Evolutionary conservation across 2,329 filamentous ascomycete genomes (phyloP).

Genomic region (Exophiala sp.): DNA sequence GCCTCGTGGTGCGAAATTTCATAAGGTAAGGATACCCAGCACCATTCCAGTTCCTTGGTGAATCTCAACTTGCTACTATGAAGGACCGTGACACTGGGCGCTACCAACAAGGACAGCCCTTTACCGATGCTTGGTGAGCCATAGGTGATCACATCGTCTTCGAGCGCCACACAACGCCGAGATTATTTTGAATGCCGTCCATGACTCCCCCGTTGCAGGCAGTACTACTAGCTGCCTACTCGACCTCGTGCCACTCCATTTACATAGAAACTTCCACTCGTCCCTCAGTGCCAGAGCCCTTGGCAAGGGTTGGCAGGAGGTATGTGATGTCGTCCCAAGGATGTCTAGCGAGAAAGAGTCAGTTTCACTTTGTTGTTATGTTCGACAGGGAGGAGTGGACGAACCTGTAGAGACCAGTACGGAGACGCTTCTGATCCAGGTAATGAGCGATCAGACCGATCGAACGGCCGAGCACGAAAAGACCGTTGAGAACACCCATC

Average conservation of each 20-base stretch:
- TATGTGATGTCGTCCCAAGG: slow-evolving; percentile 99
- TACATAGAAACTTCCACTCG: slow-evolving; percentile 69
- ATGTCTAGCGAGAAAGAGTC: slow-evolving; percentile 72
- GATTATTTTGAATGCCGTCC: not conserved
- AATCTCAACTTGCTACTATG: not conserved
- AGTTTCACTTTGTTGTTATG: not conserved
- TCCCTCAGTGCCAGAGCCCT: slow-evolving; percentile 69
- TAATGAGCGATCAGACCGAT: slow-evolving; percentile 99
- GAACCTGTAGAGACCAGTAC: slow-evolving; percentile 2
- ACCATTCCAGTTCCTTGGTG: too few relatives aligned
- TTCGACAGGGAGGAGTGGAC: not conserved
- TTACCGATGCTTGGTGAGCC: not conserved
- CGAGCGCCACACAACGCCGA: not conserved
- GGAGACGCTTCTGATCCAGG: slow-evolving; percentile 90
- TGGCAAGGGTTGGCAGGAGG: slow-evolving; percentile 72
- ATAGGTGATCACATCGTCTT: not conserved
- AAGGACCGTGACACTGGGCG: not conserved
- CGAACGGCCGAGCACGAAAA: slow-evolving; percentile 93
- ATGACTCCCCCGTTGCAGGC: not conserved
- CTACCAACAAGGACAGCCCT: not conserved
- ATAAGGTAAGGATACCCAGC: too few relatives aligned
- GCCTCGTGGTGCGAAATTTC: too few relatives aligned
- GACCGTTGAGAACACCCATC: slow-evolving; percentile 99
- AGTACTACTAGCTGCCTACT: too few relatives aligned
- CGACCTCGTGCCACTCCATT: too few relatives aligned